Base-by-base conservation (phyloP, 2,329 filamentous ascomycete species). In the Ceratocystis diversiconidia region DNA sequence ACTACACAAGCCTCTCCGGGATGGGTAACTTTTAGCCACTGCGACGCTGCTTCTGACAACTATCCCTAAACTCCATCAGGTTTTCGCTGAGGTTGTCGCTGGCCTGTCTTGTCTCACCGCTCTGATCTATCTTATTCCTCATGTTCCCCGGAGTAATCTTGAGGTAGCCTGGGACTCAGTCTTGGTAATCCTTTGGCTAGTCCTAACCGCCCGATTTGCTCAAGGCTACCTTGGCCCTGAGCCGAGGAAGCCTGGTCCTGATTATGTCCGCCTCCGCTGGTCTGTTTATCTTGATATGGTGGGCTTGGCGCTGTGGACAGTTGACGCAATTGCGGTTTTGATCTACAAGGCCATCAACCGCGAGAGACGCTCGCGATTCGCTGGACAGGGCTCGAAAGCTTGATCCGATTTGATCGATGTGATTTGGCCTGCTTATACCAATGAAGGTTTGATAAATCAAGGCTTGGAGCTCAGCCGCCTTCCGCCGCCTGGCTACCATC, bases 41-140 rank as follows among this genome's bases (percentile, higher is more conserved):
- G 12, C 36, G 44, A 48, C 17, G 19, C 36, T 25, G 22, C 43
- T 43, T 46, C 61, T n/a, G 44, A 55, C 46, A 32, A n/a, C 30
- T 12, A 41, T 5, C 32, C 30, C 36, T 22, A 12, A 10, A 8
- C 30, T 48, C 59, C 19, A 15, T 4, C 5, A 66, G 65, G 48
- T 63, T 50, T 66, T 63, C 36, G 65, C 65, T 41, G 65, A 66
- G 55, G 43, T 60, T 19, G 65, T 66, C 10, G 65, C 61, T 30
- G 61, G 61, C 15, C 61, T 66, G 8, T 64, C 61, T 7, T 48
- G 62, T 48, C 52, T 66, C 25, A 66, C 65, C 48, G 61, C 65
- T 36, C 50, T 66, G 43, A 50, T 66, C 25, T 66, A 66, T 64
- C 65, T 66, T n/a, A 64, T 66, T 25, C 65, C 65, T 19, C 61